Evolutionary conservation across 805 yeast species (phyloP), one percentile per base, ranked within the genome.

Genomic region (Saccharomycopsis sp.): DNA sequence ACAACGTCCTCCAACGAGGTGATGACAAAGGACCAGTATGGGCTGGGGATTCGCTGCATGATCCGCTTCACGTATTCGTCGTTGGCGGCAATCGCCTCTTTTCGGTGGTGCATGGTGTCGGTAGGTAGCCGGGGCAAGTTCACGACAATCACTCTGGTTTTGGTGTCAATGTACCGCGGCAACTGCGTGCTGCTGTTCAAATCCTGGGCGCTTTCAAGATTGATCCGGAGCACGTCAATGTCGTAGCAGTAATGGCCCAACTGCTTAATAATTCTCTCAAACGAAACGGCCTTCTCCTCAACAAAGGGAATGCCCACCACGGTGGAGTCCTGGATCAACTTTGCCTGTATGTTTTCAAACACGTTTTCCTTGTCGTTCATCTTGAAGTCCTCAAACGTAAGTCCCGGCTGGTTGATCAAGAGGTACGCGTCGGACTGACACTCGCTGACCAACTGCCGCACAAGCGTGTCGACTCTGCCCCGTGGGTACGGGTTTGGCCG

Each of bases 31-130:
- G 86, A 64, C 41, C 69, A 70, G 45, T 73, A 71, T 0, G 95
- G 95, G 0, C 88, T 68, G 1, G 96, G 95, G 9, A 82, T 57
- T 41, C 73, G 75, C 27, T 82, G 69, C n/a, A 82, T 47, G 3
- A 82, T 65, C 15, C 66, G 65, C 39, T 80, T 64, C 8, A 84
- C 45, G 12, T 64, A 59, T 34, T 65, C 69, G 49, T 72, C 77
- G 36, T 68, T 62, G 21, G 60, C 53, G 10, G 55, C 50, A 23
- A 75, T 53, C 1, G 61, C 61, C 15, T 50, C 49, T 1, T 45
- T 45, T 38, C 73, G 46, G 5, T 44, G 43, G 7, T 63, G 50
- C 15, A 48, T 50, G 16, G 39, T 33, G 4, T 21, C 34, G 4
- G 42, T 54, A 0, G 72, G 67, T 19, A 83, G 60, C n/a, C 61